Evolutionary conservation across 192 early-diverging fungal genomes (phyloP).

Genomic region (Coemansia nantahalensis): DNA sequence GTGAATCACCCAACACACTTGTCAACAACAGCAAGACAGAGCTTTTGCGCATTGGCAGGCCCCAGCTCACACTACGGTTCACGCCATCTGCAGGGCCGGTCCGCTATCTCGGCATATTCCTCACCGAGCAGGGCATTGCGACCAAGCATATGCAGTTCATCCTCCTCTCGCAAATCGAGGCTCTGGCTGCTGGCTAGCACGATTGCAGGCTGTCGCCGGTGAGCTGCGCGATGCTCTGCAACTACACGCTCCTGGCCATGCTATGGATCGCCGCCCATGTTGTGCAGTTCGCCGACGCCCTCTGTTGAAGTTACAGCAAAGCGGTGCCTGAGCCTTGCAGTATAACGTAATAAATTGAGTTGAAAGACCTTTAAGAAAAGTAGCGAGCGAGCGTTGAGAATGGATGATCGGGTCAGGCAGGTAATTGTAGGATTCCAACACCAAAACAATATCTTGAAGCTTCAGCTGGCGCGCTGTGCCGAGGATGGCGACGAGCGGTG

Average conservation of each 20-base stretch:
- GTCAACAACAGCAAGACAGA: slow-evolving; percentile 14
- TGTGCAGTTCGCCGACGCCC: slow-evolving; percentile 1
- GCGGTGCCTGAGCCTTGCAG: no score
- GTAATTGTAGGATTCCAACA: no score
- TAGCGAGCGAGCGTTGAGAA: no score
- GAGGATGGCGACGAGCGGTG: no score
- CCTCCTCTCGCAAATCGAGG: not conserved
- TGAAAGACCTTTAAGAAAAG: no score
- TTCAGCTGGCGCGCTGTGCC: no score
- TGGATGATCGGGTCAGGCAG: no score
- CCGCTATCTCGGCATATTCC: slow-evolving; percentile 8
- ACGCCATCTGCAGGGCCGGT: not conserved
- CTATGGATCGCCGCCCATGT: slow-evolving; percentile 6
- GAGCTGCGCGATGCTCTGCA: not conserved
- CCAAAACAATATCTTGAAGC: no score
- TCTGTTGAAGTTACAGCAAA: no score
- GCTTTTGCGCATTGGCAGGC: slow-evolving; percentile 4
- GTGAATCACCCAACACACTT: not conserved
- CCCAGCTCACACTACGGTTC: not conserved
- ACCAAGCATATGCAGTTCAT: not conserved
- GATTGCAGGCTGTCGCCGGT: not conserved
- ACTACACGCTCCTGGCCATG: slow-evolving; percentile 1
- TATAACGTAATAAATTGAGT: no score
- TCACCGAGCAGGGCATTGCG: slow-evolving; percentile 1
- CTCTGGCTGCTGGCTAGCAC: not conserved